Evolutionary conservation across 495 filamentous ascomycete species (phyloP), one percentile per base, ranked within the genome.

Genomic region (Neurospora sp.): DNA sequence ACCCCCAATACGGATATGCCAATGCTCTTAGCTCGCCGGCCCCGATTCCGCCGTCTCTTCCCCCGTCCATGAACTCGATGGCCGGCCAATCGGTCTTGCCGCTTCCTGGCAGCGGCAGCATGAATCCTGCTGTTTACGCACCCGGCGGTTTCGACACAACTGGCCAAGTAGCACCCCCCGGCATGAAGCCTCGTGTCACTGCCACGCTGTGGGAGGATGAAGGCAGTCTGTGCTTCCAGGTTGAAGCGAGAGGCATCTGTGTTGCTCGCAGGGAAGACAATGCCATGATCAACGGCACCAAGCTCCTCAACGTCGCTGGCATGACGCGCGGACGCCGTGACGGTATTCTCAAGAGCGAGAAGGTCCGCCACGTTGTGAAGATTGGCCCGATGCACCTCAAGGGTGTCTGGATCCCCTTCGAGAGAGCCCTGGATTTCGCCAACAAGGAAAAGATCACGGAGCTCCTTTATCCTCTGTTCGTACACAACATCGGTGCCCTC

Each of bases 391-490:
- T 99, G 96, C 96, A 99, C 79, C 84, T 99, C 37, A 99, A 99
- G 82, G 96, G 96, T 77, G 96, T 99, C 72, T 99, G 96, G 96
- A 99, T 99, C 79, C 96, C 96, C 9, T 99, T 96, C 76, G 96
- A 98, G 73, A 89, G 96, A 70, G 96, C 96, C 3, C 84, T 99
- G 53, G 96, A 99, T 75, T 99, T 99, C 79, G 96, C 96, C 45
- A 99, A 99, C 84, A 98, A 97, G 86, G 96, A 99, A 82, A 98
- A 98, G 83, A 99, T 99, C 75, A 98, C 96, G 0, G 95, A 99
- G 81, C 82, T 93, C 14, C 81, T 99, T 72, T 99, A 99, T 83
- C 96, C 96, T 37, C 85, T 99, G 22, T 99, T 99, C 79, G 96
- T 99, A 39, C 94, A 98, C 80, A 97, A 98, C 82, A 98, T 99